Base-by-base conservation (phyloP, 768 basidiomycete genomes). In the Suillus spraguei region DNA sequence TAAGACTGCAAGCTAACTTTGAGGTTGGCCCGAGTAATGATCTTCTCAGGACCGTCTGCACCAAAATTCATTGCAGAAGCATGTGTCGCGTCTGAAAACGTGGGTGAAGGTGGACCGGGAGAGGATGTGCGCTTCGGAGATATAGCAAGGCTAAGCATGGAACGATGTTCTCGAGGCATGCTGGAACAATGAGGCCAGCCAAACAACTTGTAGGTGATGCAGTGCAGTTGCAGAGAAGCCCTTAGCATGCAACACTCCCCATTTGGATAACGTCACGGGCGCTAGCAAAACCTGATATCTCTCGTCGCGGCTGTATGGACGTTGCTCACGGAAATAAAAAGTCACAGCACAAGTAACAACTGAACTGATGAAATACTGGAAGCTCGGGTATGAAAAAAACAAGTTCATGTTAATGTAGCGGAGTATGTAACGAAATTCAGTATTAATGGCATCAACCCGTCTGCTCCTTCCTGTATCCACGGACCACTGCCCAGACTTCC, bases 21-120 rank as follows among this genome's bases (percentile, higher is more conserved):
- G 73, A 95, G 81, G 77, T 95, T 85, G 17, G 86, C 80, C 47
- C 92, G 81, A 59, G 92, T 93, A 62, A 95, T 93, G 63, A 94
- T 89, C 82, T 91, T 93, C 66, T 85, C 81, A 46, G 90, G 90
- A 8, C 91, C 90, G 68, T 87, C 81, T 55, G 81, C 79, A 38
- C 91, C 91, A 74, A 92, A 90, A 73, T 90, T 85, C 79, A 92
- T 84, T 54, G 84, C 85, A 20, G 93, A 93, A 38, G 82, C 90
- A 71, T 91, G 86, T 11, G 94, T 95, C 28, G 85, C 80, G 22
- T 94, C 92, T 36, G 91, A 89, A 77, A 90, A 92, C 3, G 93
- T 92, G 60, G 93, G 93, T 32, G 93, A 95, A 2, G 91, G 90
- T 61, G 90, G 88, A 42, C 80, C 76, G 60, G 87, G 81, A 7